Evolutionary conservation across 2,329 filamentous ascomycete species (phyloP).

Genomic region (Fonsecaea nubica): DNA sequence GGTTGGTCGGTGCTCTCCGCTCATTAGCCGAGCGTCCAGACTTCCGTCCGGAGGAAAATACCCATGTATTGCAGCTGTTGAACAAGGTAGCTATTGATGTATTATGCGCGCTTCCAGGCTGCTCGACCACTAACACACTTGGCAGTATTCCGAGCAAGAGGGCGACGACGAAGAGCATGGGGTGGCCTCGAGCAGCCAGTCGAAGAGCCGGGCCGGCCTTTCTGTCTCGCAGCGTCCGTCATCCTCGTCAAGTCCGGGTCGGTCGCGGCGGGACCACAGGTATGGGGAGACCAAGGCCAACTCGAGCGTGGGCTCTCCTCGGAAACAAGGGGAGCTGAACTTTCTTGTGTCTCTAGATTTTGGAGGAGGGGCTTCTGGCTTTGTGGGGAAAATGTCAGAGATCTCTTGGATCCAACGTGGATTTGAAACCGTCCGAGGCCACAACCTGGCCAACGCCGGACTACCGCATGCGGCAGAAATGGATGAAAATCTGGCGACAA

Average conservation of each 20-base stretch:
- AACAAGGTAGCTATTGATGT: conserved; percentile 23
- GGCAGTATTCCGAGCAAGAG: conserved; percentile 24
- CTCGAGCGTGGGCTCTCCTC: conserved; percentile 32
- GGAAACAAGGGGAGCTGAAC: conserved; percentile 26
- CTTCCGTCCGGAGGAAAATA: conserved; percentile 30
- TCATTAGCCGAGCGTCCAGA: conserved; percentile 18
- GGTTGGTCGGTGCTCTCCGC: conserved; percentile 26
- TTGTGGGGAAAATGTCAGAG: conserved; percentile 36
- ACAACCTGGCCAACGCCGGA: neutral
- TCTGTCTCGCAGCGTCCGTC: conserved; percentile 5
- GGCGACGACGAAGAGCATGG: conserved; percentile 5
- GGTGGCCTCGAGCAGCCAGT: conserved; percentile 18
- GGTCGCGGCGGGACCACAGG: neutral
- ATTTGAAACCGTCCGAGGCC: neutral
- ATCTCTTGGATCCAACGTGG: conserved; percentile 38
- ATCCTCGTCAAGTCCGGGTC: neutral
- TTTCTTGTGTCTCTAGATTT: conserved; percentile 27
- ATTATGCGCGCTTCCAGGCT: neutral
- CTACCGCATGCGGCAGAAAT: conserved; percentile 13
- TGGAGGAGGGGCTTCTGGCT: conserved; percentile 33
- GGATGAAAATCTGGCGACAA: conserved; percentile 16
- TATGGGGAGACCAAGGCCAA: conserved; percentile 19
- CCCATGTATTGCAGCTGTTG: conserved; percentile 29
- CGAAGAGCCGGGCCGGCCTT: conserved; percentile 9
- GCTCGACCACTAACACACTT: neutral